Percentiles rank a stretch among this genome's conserved stretches.
Evolutionary conservation across 345 rosid genomes (phyloP).

Genomic region (Salix exigua): DNA sequence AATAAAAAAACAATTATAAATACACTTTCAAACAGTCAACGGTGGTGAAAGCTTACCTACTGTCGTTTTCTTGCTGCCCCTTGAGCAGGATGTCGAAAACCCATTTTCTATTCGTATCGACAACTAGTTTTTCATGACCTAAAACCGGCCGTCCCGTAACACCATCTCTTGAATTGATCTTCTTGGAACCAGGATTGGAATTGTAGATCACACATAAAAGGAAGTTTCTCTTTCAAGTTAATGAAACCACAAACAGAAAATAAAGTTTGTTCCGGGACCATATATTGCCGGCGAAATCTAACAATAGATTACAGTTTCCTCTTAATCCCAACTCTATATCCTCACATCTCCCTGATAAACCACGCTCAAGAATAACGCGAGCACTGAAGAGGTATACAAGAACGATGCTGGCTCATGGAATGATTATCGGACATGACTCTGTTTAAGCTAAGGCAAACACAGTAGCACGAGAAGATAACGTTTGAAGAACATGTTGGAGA

Average conservation of each 20-base stretch:
- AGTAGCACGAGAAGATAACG: not conserved
- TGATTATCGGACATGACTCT: slow-evolving; percentile 1
- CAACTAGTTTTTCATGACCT: not conserved
- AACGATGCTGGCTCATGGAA: not conserved
- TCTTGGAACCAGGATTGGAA: not conserved
- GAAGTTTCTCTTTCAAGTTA: not conserved
- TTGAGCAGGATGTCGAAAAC: not conserved
- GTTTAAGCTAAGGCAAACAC: slow-evolving; percentile 20
- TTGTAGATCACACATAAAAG: not conserved
- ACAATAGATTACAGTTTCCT: not conserved
- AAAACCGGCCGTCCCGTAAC: not conserved
- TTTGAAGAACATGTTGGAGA: not conserved
- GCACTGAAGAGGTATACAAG: not conserved
- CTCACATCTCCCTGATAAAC: not conserved
- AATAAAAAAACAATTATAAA: no score
- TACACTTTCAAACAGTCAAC: no score
- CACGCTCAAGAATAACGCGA: not conserved
- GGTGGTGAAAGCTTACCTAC: not conserved
- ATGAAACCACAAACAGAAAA: not conserved
- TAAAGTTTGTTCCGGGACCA: not conserved
- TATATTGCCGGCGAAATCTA: not conserved
- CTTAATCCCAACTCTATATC: not conserved
- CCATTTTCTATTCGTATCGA: not conserved
- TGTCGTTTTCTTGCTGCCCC: slow-evolving; percentile 6
- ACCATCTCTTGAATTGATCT: not conserved